Percentiles rank a stretch among this genome's conserved stretches.
Evolutionary conservation across 306 rosid species (phyloP).

Genomic region (Casuarina cunninghamiana): DNA sequence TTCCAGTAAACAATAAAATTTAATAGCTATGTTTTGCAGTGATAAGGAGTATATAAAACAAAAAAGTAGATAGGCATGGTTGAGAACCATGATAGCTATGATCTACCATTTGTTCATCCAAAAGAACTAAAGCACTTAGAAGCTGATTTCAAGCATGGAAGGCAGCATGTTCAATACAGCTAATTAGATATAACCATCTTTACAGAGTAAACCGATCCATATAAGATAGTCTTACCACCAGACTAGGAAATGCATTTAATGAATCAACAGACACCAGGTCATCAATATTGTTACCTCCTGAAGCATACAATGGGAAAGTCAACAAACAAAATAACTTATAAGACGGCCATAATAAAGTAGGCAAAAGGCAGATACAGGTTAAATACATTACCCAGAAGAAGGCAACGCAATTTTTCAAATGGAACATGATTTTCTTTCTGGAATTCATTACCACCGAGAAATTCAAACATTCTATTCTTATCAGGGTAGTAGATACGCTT

Average conservation of each 20-base stretch:
- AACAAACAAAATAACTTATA: constrained; percentile 28
- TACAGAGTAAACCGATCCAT: constrained; percentile 19
- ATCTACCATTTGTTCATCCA: background rate
- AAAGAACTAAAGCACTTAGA: background rate
- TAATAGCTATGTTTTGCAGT: background rate
- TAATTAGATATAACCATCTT: background rate
- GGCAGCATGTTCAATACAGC: constrained; percentile 5
- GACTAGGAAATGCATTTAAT: constrained; percentile 69
- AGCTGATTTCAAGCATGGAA: constrained; percentile 1
- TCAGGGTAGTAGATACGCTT: constrained; percentile 59
- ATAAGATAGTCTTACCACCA: constrained; percentile 64
- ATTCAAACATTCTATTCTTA: constrained; percentile 35
- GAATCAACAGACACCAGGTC: constrained; percentile 72
- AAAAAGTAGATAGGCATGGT: background rate
- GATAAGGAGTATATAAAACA: background rate
- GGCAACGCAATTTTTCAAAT: constrained; percentile 72
- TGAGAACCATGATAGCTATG: background rate
- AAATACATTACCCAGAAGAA: constrained; percentile 71
- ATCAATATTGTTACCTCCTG: constrained; percentile 77
- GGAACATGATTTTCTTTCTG: constrained; percentile 41
- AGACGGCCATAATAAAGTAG: constrained; percentile 18
- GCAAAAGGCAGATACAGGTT: constrained; percentile 21
- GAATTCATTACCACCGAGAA: constrained; percentile 27
- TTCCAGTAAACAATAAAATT: background rate
- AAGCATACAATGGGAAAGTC: constrained; percentile 23